phyloP scores from a whole-genome alignment of 768 basidiomycete genomes.

The Strobilomyces confusus region DNA sequence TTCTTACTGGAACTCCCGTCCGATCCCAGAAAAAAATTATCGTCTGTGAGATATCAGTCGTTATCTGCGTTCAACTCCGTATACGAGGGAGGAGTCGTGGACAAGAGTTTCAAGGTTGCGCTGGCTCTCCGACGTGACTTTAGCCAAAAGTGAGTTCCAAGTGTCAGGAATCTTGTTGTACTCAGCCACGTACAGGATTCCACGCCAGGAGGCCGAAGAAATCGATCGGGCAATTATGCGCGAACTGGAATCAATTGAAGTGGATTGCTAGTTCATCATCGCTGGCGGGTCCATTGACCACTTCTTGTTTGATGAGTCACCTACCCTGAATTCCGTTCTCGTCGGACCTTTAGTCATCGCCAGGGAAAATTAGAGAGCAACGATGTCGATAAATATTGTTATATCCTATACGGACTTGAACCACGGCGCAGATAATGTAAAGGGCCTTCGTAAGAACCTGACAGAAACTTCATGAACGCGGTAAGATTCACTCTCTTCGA shows the following conservation, averaged over 20 bases:
- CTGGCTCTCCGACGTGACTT: constrained; percentile 60
- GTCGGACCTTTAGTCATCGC: constrained; percentile 55
- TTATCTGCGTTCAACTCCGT: constrained; percentile 58
- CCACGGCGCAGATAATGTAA: constrained; percentile 45
- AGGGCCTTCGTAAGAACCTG: constrained; percentile 58
- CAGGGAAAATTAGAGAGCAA: constrained; percentile 78
- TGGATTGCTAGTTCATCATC: constrained; percentile 70
- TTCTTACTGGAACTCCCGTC: neutral
- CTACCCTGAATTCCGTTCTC: neutral
- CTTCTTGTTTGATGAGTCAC: neutral
- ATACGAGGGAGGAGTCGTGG: constrained; percentile 41
- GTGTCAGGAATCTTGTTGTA: neutral
- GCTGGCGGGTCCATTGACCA: constrained; percentile 66
- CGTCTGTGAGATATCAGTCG: constrained; percentile 50
- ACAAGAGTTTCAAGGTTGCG: constrained; percentile 51
- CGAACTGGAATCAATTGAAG: constrained; percentile 59
- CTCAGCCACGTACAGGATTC: constrained; percentile 45
- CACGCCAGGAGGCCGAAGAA: constrained; percentile 72
- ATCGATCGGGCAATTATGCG: constrained; percentile 64
- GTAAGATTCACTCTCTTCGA: constrained; percentile 34
- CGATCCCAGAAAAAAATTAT: constrained; percentile 40
- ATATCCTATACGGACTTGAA: constrained; percentile 64
- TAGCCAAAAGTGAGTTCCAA: constrained; percentile 36
- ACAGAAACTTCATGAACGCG: constrained; percentile 49
- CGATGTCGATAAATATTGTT: constrained; percentile 88